Conservation (phyloP, 805 yeast species). For the Nakazawaea ambrosiae region DNA sequence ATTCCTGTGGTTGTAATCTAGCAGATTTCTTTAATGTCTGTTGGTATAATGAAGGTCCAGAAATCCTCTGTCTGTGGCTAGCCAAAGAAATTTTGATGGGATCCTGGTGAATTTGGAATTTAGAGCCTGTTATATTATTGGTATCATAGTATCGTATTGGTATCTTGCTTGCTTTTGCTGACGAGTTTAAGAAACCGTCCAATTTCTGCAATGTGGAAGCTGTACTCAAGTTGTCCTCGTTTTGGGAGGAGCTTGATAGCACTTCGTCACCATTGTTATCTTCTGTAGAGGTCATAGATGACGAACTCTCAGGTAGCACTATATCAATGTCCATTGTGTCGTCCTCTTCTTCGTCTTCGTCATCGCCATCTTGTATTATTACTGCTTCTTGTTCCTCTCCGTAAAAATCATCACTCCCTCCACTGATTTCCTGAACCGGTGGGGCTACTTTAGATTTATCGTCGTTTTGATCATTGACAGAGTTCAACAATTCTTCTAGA, state of each 20-base stretch:
- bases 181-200: background rate
- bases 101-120: constrained; percentile 9
- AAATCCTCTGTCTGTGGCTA: background rate
- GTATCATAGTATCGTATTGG: constrained; percentile 6
- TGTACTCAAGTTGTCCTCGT: too few relatives aligned
- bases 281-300: background rate
- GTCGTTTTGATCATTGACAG: background rate
- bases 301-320: constrained; percentile 1
- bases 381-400: background rate
- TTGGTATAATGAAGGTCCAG: constrained; percentile 1
- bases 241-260: background rate
- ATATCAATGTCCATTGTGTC: constrained; percentile 10
- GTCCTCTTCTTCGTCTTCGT: constrained; percentile 1
- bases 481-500: constrained; percentile 3
- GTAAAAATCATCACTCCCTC: too few relatives aligned
- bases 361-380: background rate
- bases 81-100: constrained; percentile 2
- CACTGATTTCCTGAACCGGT: too few relatives aligned
- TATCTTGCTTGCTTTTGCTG: constrained; percentile 1
- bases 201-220: constrained; percentile 5
- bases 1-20: constrained; percentile 12
- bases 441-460: too few relatives aligned
- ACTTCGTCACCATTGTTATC: background rate
- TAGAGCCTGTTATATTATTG: too few relatives aligned
- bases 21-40: constrained; percentile 8